phyloP scores from a whole-genome alignment of 192 early-diverging fungal species.

The Gamsiella multidivaricata region DNA sequence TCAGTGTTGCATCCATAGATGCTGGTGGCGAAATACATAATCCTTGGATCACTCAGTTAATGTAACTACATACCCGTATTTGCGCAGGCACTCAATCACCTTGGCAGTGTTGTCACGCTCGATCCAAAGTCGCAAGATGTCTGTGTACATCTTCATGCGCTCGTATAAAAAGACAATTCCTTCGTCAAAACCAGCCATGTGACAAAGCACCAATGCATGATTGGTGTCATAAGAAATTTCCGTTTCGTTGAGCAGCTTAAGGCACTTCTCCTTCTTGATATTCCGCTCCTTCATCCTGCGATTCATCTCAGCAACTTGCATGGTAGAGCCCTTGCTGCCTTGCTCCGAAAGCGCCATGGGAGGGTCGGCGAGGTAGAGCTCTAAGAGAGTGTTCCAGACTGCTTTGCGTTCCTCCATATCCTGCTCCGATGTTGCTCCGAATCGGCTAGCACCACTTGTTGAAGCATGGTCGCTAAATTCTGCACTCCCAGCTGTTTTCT shows the following conservation, averaged over 20 bases:
- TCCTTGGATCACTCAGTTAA: not conserved
- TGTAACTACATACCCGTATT: slow-evolving; percentile 64
- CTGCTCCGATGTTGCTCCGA: slow-evolving; percentile 16
- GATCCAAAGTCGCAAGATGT: slow-evolving; percentile 78
- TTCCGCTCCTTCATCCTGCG: slow-evolving; percentile 48
- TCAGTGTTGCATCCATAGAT: not conserved
- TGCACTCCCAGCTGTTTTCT: slow-evolving; percentile 4
- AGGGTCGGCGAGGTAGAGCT: slow-evolving; percentile 75
- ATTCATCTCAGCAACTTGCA: slow-evolving; percentile 45
- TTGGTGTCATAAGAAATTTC: slow-evolving; percentile 84
- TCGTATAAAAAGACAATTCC: slow-evolving; percentile 92
- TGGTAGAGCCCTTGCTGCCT: slow-evolving; percentile 17
- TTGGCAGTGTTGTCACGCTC: slow-evolving; percentile 73
- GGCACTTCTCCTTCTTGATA: slow-evolving; percentile 67
- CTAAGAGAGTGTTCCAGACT: slow-evolving; percentile 92
- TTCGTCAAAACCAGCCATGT: slow-evolving; percentile 83
- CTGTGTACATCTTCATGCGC: slow-evolving; percentile 79
- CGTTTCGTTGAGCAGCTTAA: slow-evolving; percentile 76
- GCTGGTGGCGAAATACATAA: too few species aligned
- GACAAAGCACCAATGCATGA: slow-evolving; percentile 92
- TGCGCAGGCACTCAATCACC: slow-evolving; percentile 70
- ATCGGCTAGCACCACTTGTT: slow-evolving; percentile 30
- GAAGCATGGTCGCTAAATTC: slow-evolving; percentile 39
- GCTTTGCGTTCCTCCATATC: slow-evolving; percentile 74
- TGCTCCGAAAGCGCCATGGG: slow-evolving; percentile 15